Evolutionary conservation across 805 yeast species (phyloP), one percentile per base, ranked within the genome.

Genomic region (Candida arabinofermentans): DNA sequence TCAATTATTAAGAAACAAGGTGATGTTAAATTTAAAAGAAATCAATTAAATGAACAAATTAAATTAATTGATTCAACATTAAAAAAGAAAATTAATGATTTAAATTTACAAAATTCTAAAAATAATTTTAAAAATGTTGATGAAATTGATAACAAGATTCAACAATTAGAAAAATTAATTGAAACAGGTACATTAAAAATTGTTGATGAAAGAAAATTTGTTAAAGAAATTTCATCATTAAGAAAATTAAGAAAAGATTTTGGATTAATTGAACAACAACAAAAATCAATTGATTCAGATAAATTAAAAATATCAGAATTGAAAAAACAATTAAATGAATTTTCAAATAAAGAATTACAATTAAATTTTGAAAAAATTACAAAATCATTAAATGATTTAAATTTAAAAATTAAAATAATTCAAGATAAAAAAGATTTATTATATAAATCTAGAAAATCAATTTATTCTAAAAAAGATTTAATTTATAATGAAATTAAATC

Each of bases 121-220:
- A 72, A 76, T 65, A 77, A 69, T 51, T 90, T 78, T 74, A 81
- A 81, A 62, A 67, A 71, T 36, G 76, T 74, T 46, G 81, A 69
- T 27, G 95, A 86, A 48, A 82, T 86, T 51, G 89, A 85, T 53
- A 69, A 70, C 44, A 79, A 82, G 64, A 72, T 86, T 57, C 60
- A 62, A 44, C 71, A 70, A 50, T 76, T 88, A 58, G 97, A 93
- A 62, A 75, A 73, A 33, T 71, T 75, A 51, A 82, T 93, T 47
- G 86, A 85, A 42, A 67, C 84, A 38, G 98, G 98, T 49, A 66
- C 74, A 35, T 72, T 93, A 61, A 78, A 86, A 55, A 79, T 93
- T 58, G 97, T 89, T 40, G 96, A 91, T 49, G 99, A 93, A 75
- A 83, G 87, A 71, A 75, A 81, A 59, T 67, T 74, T 50, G 79